phyloP scores from a whole-genome alignment of 768 basidiomycete genomes.

The Dacryopinax spathularia region DNA sequence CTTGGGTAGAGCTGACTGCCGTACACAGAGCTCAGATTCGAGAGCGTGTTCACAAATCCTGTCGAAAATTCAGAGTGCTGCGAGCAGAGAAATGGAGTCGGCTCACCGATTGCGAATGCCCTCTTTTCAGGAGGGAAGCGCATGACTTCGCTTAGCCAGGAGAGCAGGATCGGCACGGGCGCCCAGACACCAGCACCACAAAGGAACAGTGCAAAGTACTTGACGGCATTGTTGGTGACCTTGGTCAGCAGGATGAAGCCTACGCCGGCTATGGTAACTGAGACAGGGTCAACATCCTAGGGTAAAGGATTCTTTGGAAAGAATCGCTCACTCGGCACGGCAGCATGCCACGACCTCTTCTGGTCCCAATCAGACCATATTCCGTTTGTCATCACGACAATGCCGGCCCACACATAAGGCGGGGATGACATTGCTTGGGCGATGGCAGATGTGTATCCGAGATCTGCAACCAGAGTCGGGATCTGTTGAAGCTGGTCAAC shows the following conservation, averaged over 20 bases:
- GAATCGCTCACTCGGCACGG: background rate
- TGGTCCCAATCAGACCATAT: background rate
- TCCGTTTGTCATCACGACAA: background rate
- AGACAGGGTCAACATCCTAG: background rate
- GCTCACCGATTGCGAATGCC: background rate
- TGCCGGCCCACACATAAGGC: background rate
- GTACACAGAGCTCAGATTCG: background rate
- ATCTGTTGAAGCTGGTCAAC: background rate
- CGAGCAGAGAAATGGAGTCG: background rate
- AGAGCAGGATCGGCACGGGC: background rate
- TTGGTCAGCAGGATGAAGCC: background rate
- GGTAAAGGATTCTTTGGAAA: background rate
- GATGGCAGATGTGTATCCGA: background rate
- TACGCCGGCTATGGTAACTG: background rate
- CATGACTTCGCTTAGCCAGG: background rate
- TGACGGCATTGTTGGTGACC: background rate
- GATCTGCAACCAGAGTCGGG: background rate
- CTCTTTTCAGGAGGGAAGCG: background rate
- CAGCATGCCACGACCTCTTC: background rate
- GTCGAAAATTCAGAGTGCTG: background rate
- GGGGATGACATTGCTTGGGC: background rate
- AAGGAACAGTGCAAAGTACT: background rate
- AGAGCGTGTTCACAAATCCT: background rate
- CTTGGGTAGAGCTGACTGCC: background rate
- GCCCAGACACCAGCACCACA: slow-evolving; percentile 1